Conservation (phyloP, 805 yeast genomes). For the Candida schatavii region DNA sequence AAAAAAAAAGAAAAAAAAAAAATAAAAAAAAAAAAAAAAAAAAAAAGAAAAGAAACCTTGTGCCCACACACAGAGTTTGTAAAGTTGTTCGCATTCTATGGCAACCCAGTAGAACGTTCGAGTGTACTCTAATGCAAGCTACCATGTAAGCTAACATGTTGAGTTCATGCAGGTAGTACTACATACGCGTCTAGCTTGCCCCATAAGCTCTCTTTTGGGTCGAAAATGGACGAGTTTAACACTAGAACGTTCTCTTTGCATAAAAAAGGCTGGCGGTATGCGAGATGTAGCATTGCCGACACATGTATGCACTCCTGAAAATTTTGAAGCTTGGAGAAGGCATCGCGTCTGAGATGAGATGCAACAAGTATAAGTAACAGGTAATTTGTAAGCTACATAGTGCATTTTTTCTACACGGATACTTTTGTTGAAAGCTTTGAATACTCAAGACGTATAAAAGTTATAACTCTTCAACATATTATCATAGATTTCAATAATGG, state of each 20-base stretch:
- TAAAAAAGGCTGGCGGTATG: neutral
- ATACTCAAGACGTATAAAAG: neutral
- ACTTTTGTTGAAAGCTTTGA: neutral
- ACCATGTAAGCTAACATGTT: too few relatives aligned
- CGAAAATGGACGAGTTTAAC: neutral
- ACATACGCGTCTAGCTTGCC: too few relatives aligned
- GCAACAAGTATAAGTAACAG: neutral
- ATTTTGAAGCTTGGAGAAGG: neutral
- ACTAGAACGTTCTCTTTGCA: neutral
- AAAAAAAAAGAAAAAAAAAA: neutral
- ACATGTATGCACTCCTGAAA: slow-evolving; percentile 4
- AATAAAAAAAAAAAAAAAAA: slow-evolving; percentile 1
- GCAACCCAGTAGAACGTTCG: neutral
- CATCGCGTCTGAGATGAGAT: slow-evolving; percentile 4
- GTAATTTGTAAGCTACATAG: neutral
- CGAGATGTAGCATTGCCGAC: neutral
- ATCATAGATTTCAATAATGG: slow-evolving; percentile 9
- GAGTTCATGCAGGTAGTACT: too few relatives aligned
- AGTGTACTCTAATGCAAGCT: neutral
- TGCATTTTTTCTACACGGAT: neutral
- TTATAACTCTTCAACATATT: slow-evolving; percentile 1
- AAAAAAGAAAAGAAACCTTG: neutral
- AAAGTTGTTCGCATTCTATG: neutral
- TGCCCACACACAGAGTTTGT: neutral
- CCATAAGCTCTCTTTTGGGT: too few relatives aligned